Percentiles rank a stretch among this genome's conserved stretches.
These are phyloP conservation scores for Voacanga thouarsii DNA, from an alignment of 257 asterid species.

Conservation along the genomic window DNA sequence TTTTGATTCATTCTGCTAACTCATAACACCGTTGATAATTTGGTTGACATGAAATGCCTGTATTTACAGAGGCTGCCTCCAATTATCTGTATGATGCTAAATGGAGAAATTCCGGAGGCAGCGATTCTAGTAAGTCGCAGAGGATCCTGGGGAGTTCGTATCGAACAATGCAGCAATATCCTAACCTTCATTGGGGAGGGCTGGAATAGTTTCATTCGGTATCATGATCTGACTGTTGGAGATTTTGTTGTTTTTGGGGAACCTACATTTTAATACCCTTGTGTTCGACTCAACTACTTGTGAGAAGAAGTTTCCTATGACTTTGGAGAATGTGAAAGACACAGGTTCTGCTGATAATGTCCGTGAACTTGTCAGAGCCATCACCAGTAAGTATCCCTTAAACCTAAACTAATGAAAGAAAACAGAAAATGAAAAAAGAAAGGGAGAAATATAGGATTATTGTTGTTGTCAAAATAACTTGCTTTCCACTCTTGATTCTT, in stretches of 20 bases:
- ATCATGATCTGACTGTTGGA: constrained; percentile 5
- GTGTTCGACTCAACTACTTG: constrained; percentile 18
- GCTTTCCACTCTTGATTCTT: too few species aligned
- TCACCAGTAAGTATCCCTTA: background rate
- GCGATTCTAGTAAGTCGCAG: constrained; percentile 14
- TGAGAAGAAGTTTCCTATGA: constrained; percentile 16
- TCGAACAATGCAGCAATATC: background rate
- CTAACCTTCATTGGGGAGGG: background rate
- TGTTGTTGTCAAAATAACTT: too few species aligned
- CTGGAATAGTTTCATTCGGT: background rate
- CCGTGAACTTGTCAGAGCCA: too few species aligned
- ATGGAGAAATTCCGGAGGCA: constrained; percentile 4
- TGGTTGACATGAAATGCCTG: background rate
- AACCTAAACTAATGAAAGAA: background rate
- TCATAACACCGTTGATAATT: background rate
- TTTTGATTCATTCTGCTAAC: background rate
- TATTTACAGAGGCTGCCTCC: constrained; percentile 9
- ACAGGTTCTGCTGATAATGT: background rate
- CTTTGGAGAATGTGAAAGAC: background rate
- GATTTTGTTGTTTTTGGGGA: constrained; percentile 25
- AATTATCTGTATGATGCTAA: constrained; percentile 1
- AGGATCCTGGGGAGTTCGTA: constrained; percentile 17
- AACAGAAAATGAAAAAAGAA: background rate
- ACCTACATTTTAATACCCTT: constrained; percentile 13
- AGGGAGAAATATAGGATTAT: too few species aligned